These are phyloP conservation scores for Phytophthora meadii DNA, from an alignment of 352 stramenopile genomes.

Conservation along the genomic window DNA sequence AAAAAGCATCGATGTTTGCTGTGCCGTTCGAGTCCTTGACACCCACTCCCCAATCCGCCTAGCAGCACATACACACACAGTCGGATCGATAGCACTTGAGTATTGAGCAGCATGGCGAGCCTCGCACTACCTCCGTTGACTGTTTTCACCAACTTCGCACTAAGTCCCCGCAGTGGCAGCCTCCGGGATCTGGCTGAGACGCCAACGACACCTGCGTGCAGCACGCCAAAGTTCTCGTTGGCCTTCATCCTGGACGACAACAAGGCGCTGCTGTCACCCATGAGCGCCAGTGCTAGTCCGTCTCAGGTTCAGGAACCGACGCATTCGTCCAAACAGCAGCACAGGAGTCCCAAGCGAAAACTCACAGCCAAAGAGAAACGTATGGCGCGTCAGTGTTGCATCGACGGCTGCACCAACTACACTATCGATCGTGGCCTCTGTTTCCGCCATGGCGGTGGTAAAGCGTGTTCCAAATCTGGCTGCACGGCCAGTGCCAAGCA, in stretches of 20 bases:
- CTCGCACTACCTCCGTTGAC: conserved; percentile 19
- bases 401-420: conserved; percentile 56
- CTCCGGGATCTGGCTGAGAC: neutral
- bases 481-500: conserved; percentile 60
- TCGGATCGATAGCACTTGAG: neutral
- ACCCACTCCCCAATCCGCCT: conserved; percentile 9
- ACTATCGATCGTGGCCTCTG: conserved; percentile 58
- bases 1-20: conserved; percentile 14
- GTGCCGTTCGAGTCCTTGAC: neutral
- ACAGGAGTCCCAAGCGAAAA: conserved; percentile 15
- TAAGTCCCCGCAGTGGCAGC: neutral
- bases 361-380: conserved; percentile 21
- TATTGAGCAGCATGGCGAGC: conserved; percentile 13
- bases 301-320: neutral
- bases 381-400: conserved; percentile 57
- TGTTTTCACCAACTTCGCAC: conserved; percentile 14
- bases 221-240: conserved; percentile 28
- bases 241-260: conserved; percentile 35
- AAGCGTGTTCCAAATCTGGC: conserved; percentile 48
- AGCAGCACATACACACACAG: neutral
- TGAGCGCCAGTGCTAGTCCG: neutral
- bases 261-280: conserved; percentile 15
- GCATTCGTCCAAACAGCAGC: conserved; percentile 14
- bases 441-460: conserved; percentile 50
- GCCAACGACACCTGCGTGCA: conserved; percentile 2